These are phyloP conservation scores for Plasmodium falciparum DNA, from an alignment of 169 alveolate genomes.

Conservation along the genomic window DNA sequence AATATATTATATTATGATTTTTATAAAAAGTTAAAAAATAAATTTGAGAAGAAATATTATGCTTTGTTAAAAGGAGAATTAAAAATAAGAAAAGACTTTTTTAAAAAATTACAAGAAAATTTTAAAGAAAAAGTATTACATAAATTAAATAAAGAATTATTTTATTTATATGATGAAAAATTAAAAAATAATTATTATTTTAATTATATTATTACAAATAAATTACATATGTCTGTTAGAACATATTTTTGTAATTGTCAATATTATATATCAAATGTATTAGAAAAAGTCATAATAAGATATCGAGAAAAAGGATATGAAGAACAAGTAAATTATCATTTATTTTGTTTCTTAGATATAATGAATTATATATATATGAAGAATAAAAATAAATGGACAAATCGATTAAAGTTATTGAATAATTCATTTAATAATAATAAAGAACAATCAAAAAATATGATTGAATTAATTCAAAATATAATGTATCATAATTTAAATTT, in stretches of 20 bases:
- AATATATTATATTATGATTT: not conserved
- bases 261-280: not conserved
- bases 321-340: not conserved
- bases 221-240: conserved; percentile 15
- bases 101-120: not conserved
- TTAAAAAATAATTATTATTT: conserved; percentile 36
- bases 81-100: conserved; percentile 8
- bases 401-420: not conserved
- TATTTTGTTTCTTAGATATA: not conserved
- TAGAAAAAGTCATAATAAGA: not conserved
- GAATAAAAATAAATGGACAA: not conserved
- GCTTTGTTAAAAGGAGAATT: conserved; percentile 2
- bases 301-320: conserved; percentile 12
- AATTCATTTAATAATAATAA: not conserved
- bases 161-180: conserved; percentile 34
- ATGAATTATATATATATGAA: not conserved
- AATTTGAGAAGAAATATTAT: conserved; percentile 17
- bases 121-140: conserved; percentile 1
- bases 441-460: not conserved
- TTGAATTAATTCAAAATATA: conserved; percentile 6
- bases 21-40: conserved; percentile 1
- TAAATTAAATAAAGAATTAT: conserved; percentile 27
- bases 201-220: conserved; percentile 22
- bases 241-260: conserved; percentile 10
- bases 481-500: not conserved